These are phyloP conservation scores for Aspergillus viridinutans DNA, from an alignment of 2,329 filamentous ascomycete genomes.

Conservation along the genomic window DNA sequence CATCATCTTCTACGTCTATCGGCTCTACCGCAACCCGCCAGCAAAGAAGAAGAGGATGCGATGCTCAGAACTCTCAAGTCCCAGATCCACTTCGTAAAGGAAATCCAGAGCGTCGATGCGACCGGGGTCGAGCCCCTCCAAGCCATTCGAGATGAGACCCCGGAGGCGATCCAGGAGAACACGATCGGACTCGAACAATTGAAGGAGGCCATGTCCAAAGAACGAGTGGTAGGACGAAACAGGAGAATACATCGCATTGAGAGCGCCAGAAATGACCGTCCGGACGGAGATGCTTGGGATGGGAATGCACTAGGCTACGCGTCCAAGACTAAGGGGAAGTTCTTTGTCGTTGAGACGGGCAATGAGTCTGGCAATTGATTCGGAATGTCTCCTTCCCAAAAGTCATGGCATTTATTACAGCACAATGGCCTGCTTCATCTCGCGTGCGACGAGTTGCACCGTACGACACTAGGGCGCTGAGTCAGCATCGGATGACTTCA, in stretches of 20 bases:
- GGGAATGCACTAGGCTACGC: constrained; percentile 70
- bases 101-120: constrained; percentile 77
- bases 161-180: constrained; percentile 34
- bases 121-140: constrained; percentile 66
- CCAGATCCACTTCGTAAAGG: constrained; percentile 86
- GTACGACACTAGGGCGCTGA: background rate
- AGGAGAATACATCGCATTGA: constrained; percentile 45
- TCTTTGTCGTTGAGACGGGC: constrained; percentile 66
- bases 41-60: constrained; percentile 57
- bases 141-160: constrained; percentile 70
- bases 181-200: constrained; percentile 38
- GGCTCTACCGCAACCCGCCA: constrained; percentile 70
- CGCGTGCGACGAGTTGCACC: background rate
- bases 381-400: too few species aligned
- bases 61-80: constrained; percentile 73
- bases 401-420: too few species aligned
- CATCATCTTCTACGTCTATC: constrained; percentile 84
- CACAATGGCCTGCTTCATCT: too few species aligned
- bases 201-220: constrained; percentile 35
- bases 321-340: constrained; percentile 62
- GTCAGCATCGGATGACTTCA: background rate
- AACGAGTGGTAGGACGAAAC: constrained; percentile 38
- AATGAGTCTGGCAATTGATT: constrained; percentile 4
- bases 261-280: constrained; percentile 23
- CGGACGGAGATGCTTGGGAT: constrained; percentile 52